These are phyloP conservation scores for Hydrangea macrophylla DNA, from an alignment of 148 eudicot species.

Conservation along the genomic window DNA sequence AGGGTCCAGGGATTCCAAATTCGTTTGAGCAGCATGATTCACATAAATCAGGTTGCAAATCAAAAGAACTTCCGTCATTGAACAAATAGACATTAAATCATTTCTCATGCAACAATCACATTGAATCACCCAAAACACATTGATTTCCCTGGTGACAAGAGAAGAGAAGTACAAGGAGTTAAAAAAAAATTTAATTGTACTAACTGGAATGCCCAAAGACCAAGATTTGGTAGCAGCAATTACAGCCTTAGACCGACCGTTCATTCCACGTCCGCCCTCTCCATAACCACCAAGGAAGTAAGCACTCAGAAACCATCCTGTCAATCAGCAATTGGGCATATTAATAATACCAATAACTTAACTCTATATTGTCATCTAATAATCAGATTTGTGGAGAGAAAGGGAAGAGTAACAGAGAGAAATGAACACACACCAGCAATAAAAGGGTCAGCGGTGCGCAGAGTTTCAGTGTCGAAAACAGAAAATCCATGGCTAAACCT, in stretches of 20 bases:
- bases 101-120: too few species aligned
- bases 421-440: constrained; percentile 53
- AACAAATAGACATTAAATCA: too few species aligned
- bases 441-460: constrained; percentile 90
- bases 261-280: constrained; percentile 84
- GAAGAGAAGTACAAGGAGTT: background rate
- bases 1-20: too few species aligned
- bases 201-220: constrained; percentile 84
- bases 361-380: background rate
- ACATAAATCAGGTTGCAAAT: too few species aligned
- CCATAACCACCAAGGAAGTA: constrained; percentile 90
- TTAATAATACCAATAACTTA: constrained; percentile 2
- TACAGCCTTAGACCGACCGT: constrained; percentile 69
- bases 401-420: background rate
- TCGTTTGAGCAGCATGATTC: too few species aligned
- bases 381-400: background rate
- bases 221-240: constrained; percentile 82
- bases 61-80: too few species aligned
- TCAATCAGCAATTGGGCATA: background rate
- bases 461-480: constrained; percentile 71
- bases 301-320: constrained; percentile 94
- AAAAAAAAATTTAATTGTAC: constrained; percentile 5
- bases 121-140: too few species aligned
- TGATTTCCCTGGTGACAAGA: too few species aligned
- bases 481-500: constrained; percentile 92